Conservation (phyloP, 2,329 filamentous ascomycete species). For the Aspergillus arachidicola region DNA sequence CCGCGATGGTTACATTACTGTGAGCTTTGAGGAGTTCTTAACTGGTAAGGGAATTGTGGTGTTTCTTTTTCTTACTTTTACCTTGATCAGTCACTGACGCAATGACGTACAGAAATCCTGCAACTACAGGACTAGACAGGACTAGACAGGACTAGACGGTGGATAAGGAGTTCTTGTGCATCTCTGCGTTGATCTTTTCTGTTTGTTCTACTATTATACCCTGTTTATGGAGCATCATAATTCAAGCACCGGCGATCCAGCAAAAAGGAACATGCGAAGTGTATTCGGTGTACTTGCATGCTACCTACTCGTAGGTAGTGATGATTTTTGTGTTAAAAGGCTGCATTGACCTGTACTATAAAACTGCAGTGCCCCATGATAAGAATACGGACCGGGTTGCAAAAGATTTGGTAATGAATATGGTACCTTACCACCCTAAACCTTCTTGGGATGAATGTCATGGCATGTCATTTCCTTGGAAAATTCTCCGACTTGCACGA, state of each 20-base stretch:
- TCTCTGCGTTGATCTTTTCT: background rate
- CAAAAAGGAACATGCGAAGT: background rate
- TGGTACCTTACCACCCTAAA: background rate
- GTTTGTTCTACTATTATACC: slow-evolving; percentile 3
- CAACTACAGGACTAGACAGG: slow-evolving; percentile 37
- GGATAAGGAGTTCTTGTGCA: slow-evolving; percentile 2
- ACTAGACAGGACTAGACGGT: slow-evolving; percentile 32
- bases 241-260: background rate
- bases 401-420: background rate
- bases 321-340: background rate
- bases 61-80: background rate
- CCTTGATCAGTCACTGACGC: background rate
- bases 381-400: background rate
- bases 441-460: background rate
- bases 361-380: background rate
- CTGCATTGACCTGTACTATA: background rate
- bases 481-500: background rate
- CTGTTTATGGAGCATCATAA: slow-evolving; percentile 10
- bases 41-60: slow-evolving; percentile 51
- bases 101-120: slow-evolving; percentile 32
- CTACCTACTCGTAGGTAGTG: too few species aligned
- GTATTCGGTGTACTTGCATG: background rate
- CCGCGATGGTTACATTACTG: slow-evolving; percentile 85
- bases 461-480: background rate
- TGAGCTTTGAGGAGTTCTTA: slow-evolving; percentile 81